Evolutionary conservation across 306 rosid genomes (phyloP).

Genomic region (Fragaria nilgerrensis): DNA sequence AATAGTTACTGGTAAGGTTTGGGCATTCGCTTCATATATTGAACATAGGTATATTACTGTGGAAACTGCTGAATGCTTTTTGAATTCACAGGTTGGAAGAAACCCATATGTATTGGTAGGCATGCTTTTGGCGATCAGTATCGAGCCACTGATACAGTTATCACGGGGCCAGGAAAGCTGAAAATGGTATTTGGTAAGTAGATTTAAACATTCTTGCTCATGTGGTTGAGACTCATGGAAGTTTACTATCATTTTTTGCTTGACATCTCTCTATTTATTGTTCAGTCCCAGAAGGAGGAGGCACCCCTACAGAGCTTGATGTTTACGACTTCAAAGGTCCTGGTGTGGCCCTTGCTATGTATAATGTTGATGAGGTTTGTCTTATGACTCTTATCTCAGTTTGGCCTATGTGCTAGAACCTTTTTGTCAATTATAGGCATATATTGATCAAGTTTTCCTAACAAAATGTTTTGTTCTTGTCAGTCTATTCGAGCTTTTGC

Average conservation of each 20-base stretch:
- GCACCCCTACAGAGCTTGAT: slow-evolving; percentile 67
- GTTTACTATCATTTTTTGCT: slow-evolving; percentile 3
- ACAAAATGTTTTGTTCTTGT: slow-evolving; percentile 17
- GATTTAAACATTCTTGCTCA: slow-evolving; percentile 10
- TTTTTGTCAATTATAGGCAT: neutral
- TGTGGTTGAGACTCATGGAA: slow-evolving; percentile 18
- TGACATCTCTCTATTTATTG: slow-evolving; percentile 20
- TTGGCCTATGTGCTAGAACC: neutral
- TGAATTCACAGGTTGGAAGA: slow-evolving; percentile 84
- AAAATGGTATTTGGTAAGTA: slow-evolving; percentile 89
- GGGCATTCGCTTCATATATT: slow-evolving; percentile 15
- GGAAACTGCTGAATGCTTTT: slow-evolving; percentile 33
- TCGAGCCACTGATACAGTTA: slow-evolving; percentile 84
- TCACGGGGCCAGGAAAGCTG: slow-evolving; percentile 84
- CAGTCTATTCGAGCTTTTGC: slow-evolving; percentile 96
- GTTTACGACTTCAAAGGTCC: slow-evolving; percentile 85
- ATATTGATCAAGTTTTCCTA: neutral
- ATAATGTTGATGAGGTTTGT: slow-evolving; percentile 88
- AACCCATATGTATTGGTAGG: slow-evolving; percentile 96
- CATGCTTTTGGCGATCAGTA: slow-evolving; percentile 99
- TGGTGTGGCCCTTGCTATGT: slow-evolving; percentile 93
- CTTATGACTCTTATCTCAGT: slow-evolving; percentile 4
- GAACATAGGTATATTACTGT: slow-evolving; percentile 16
- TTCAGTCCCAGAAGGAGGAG: slow-evolving; percentile 81
- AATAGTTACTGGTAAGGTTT: slow-evolving; percentile 66